Percentiles rank a stretch among this genome's conserved stretches.
phyloP scores from a whole-genome alignment of 495 filamentous ascomycete species.

The Terfezia claveryi region DNA sequence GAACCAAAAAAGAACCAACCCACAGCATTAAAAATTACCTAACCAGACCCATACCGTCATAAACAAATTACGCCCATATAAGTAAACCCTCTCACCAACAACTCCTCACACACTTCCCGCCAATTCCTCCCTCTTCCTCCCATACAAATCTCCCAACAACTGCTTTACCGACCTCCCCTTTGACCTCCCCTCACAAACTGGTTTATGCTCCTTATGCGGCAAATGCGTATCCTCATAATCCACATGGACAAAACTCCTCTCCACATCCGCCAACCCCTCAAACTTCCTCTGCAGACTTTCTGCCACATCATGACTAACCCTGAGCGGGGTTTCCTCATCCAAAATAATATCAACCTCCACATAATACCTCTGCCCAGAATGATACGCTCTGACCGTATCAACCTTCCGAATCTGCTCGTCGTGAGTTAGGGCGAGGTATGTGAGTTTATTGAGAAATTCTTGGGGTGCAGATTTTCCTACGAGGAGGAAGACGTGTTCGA shows the following conservation, averaged over 20 bases:
- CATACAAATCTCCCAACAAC: not conserved
- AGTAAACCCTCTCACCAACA: not conserved
- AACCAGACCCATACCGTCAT: no score
- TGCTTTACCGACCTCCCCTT: not conserved
- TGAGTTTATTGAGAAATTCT: slow-evolving; percentile 78
- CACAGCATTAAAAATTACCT: no score
- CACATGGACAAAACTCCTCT: slow-evolving; percentile 90
- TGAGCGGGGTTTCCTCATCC: slow-evolving; percentile 42
- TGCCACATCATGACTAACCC: slow-evolving; percentile 75
- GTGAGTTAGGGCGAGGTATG: slow-evolving; percentile 92
- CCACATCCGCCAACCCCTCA: slow-evolving; percentile 76
- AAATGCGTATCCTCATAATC: slow-evolving; percentile 97
- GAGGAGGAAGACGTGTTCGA: slow-evolving; percentile 70
- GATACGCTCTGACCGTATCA: slow-evolving; percentile 86
- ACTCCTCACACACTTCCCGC: no score
- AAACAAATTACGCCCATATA: no score
- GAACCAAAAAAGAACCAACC: no score
- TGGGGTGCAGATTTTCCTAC: slow-evolving; percentile 74
- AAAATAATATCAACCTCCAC: slow-evolving; percentile 83
- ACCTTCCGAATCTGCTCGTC: slow-evolving; percentile 57
- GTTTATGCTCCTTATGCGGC: slow-evolving; percentile 24
- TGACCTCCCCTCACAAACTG: not conserved
- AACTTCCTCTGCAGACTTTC: slow-evolving; percentile 89
- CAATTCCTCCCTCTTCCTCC: not conserved
- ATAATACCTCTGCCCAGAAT: slow-evolving; percentile 70